Evolutionary conservation across 345 rosid species (phyloP), one percentile per base, ranked within the genome.

Genomic region (Durio zibethinus): DNA sequence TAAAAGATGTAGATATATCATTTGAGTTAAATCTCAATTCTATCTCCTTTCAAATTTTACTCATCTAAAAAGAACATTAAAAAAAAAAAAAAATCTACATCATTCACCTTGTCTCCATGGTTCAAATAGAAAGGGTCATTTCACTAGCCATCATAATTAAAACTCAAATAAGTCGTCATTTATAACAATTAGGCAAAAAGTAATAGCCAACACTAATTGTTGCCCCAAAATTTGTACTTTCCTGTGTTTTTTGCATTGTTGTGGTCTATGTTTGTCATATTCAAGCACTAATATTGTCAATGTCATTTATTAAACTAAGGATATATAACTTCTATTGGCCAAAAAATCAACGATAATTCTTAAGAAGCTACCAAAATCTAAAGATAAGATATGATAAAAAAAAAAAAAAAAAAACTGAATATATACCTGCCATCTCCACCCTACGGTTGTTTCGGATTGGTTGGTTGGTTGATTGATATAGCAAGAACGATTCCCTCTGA

Each of bases 351-450:
- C 21, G 27, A n/a, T n/a, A 23, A 57, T 10, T 57, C 62, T 23
- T 57, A 56, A n/a, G 29, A 2, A 3, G 11, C 62, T 23, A 56
- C 0, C 2, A 57, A 6, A 52, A 52, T 23, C 4, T 57, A 57
- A 57, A 57, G 42, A 62, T 16, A 33, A 62, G 20, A 62, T 62
- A 15, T 67, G 8, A 45, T 11, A 16, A 40, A 23, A 23, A 11
- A 4, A 45, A 10, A 16, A 40, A 23, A 12, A 11, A 12, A 68
- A 25, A 18, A 12, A 4, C 1, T n/a, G 10, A 40, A 48, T 47
- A 25, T 47, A 9, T 62, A 84, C 90, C 92, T 87, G 89, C 92
- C 90, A 89, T 6, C 29, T 1, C 88, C 88, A 82, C 10, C 81
- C 84, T 0, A 3, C 64, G 1, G 7, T 1, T 16, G 80, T 76